Conservation (phyloP, 106 monocot species). For the Dioscorea zingiberensis region DNA sequence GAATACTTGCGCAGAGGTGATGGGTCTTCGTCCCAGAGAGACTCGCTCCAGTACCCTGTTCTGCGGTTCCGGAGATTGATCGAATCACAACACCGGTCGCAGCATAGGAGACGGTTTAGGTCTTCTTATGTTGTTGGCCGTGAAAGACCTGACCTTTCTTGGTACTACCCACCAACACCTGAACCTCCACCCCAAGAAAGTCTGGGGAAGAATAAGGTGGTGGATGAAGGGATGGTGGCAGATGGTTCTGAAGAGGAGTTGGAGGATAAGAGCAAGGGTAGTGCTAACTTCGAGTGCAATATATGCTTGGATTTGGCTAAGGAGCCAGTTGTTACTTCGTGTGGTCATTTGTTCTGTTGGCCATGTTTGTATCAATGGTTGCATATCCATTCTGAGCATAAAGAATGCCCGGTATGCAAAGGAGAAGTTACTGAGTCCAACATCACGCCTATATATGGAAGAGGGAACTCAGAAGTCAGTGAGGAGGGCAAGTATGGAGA, state of each 20-base stretch:
- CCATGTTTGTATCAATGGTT: conserved; percentile 46
- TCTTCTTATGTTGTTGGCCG: conserved; percentile 1
- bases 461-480: conserved; percentile 9
- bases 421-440: conserved; percentile 22
- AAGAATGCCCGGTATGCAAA: conserved; percentile 45
- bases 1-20: conserved; percentile 5
- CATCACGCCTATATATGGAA: conserved; percentile 36
- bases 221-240: not conserved
- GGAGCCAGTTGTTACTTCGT: conserved; percentile 44
- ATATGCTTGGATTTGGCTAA: conserved; percentile 38
- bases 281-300: conserved; percentile 36
- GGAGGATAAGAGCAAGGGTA: conserved; percentile 15
- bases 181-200: conserved; percentile 1
- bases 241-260: conserved; percentile 9
- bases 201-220: conserved; percentile 8
- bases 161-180: not conserved
- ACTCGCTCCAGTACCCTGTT: not conserved
- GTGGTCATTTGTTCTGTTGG: conserved; percentile 49
- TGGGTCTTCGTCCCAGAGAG: conserved; percentile 6
- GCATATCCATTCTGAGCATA: conserved; percentile 23
- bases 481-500: not conserved
- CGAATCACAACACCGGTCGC: conserved; percentile 8
- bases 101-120: not conserved
- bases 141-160: not conserved
- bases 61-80: conserved; percentile 22